Conservation (phyloP, 352 stramenopile species). For the Blastocystis sp. region DNA sequence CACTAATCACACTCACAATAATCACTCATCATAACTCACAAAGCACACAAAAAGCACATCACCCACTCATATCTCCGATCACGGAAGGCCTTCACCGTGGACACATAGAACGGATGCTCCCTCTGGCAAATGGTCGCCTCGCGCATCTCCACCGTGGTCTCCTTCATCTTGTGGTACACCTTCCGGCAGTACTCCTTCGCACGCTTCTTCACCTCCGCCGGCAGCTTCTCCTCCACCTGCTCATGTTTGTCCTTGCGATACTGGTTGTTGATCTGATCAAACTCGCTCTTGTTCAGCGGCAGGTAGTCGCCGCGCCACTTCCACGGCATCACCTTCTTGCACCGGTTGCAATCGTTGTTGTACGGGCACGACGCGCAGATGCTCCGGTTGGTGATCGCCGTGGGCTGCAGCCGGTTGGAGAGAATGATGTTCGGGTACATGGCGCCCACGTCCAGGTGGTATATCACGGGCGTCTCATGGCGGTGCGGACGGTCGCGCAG, state of each 20-base stretch:
- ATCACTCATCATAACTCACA: no score
- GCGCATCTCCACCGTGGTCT: slow-evolving; percentile 88
- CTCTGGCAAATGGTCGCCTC: slow-evolving; percentile 95
- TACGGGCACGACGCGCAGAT: slow-evolving; percentile 90
- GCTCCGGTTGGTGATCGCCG: slow-evolving; percentile 89
- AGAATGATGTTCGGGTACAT: slow-evolving; percentile 99
- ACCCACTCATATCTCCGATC: slow-evolving; percentile 92
- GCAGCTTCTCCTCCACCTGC: slow-evolving; percentile 54
- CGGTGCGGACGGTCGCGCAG: slow-evolving; percentile 87
- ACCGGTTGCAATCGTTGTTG: slow-evolving; percentile 85
- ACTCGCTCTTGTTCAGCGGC: slow-evolving; percentile 87
- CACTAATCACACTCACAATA: no score
- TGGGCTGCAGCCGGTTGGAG: slow-evolving; percentile 95
- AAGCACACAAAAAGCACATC: background rate
- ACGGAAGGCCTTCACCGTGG: slow-evolving; percentile 96
- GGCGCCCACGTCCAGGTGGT: slow-evolving; percentile 96
- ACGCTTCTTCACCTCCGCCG: slow-evolving; percentile 77
- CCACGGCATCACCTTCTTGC: slow-evolving; percentile 95
- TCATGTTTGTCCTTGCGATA: slow-evolving; percentile 8
- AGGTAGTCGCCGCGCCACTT: slow-evolving; percentile 94
- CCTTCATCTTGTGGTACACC: slow-evolving; percentile 78
- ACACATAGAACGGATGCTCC: slow-evolving; percentile 99
- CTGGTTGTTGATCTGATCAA: slow-evolving; percentile 90
- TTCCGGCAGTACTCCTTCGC: slow-evolving; percentile 88
- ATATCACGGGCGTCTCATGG: slow-evolving; percentile 89